Percentiles rank a stretch among this genome's conserved stretches.
Conservation (phyloP, 192 early-diverging fungal genomes). For the Dissophora ornata region DNA sequence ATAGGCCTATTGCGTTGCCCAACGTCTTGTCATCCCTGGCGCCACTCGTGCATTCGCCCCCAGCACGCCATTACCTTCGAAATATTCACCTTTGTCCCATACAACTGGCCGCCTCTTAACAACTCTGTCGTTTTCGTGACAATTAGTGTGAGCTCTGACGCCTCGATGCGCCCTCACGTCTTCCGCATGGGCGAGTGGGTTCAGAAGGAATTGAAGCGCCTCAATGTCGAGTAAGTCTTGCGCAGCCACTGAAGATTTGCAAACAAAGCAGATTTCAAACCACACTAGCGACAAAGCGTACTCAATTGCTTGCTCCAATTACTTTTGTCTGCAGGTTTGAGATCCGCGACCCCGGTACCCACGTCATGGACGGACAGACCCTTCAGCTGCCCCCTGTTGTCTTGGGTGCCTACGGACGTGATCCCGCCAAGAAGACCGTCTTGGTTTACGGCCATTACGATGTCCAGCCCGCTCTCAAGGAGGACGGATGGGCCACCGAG, state of each 20-base stretch:
- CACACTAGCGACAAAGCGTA: no score
- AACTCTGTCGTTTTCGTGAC: background rate
- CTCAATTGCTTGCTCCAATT: slow-evolving; percentile 1
- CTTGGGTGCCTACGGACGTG: slow-evolving; percentile 89
- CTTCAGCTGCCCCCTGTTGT: slow-evolving; percentile 93
- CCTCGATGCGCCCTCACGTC: slow-evolving; percentile 80
- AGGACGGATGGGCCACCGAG: slow-evolving; percentile 92
- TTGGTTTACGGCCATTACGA: slow-evolving; percentile 99
- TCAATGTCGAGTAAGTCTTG: slow-evolving; percentile 61
- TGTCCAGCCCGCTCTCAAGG: slow-evolving; percentile 91
- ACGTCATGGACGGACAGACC: slow-evolving; percentile 80
- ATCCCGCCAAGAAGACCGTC: slow-evolving; percentile 94
- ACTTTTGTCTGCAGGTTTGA: slow-evolving; percentile 53
- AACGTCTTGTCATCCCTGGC: no score
- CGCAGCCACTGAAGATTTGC: no score
- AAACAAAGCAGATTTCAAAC: no score
- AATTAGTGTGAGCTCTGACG: slow-evolving; percentile 80
- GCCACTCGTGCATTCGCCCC: no score
- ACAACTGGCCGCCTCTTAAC: no score
- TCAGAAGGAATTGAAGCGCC: slow-evolving; percentile 76
- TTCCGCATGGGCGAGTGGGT: slow-evolving; percentile 93
- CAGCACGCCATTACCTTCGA: background rate
- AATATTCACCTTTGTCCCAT: background rate
- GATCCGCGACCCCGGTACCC: slow-evolving; percentile 81
- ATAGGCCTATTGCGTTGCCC: no score